Base-by-base conservation (phyloP, 805 yeast genomes). In the Saturnispora dispora region DNA sequence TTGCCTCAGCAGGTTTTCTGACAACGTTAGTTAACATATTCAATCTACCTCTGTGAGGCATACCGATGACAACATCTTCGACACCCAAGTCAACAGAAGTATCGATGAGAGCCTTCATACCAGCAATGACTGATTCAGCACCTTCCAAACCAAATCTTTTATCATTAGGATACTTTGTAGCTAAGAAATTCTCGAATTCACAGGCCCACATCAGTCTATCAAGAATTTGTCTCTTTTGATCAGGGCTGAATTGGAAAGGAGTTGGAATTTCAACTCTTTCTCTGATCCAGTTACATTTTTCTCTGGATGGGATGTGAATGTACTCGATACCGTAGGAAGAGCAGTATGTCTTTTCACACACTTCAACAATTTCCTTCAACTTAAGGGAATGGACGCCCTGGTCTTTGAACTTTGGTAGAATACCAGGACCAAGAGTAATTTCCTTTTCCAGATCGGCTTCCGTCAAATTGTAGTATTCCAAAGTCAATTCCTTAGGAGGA, bases 1-100 rank as follows among this genome's bases (percentile, higher is more conserved):
- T 93, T 47, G 96, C 89, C 75, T 91, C 98, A 69, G 93, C 90
- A 63, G 99, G 98, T 71, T 93, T 93, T 75, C 99, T 86, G 47
- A 93, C 97, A 63, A 93, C 98, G 74, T 93, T 93, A 54, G 98
- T 88, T 71, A 93, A 80, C 84, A 93, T 90, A 71, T 93, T 93
- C 64, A 93, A 78, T 76, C 99, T 84, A 73, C 99, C 99, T 79
- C 99, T 87, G 73, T 93, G 99, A 50, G 99, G 97, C 98, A 93
- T 93, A 75, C 99, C 99, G 62, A 93, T 85, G 63, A 91, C 95
- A 55, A 93, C 83, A 68, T 91, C 98, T 72, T 90, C 96, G 49
- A 91, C 84, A 62, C 99, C 99, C 55, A 75, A 73, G 59, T 86
- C 95, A 47, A 90, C 98, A 44, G 96, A 79, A 59, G 89, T 83